Evolutionary conservation across 352 stramenopile species (phyloP).

Genomic region (Pilasporangium apinafurcum): DNA sequence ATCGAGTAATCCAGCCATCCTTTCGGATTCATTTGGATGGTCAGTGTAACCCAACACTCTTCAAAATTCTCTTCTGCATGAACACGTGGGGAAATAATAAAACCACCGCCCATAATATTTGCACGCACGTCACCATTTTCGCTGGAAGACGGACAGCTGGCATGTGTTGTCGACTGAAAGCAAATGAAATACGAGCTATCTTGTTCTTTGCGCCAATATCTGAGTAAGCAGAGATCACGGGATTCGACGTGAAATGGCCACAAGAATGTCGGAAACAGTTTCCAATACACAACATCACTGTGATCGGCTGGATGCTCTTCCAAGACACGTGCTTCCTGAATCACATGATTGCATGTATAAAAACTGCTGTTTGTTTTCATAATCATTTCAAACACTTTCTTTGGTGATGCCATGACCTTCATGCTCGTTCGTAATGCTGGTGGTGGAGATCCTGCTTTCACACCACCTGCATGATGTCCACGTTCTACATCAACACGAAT

Average conservation of each 20-base stretch:
- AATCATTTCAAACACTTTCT: constrained; percentile 74
- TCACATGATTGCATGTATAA: constrained; percentile 73
- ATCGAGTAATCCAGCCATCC: constrained; percentile 62
- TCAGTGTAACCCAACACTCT: constrained; percentile 76
- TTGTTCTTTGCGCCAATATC: constrained; percentile 80
- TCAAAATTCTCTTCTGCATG: constrained; percentile 56
- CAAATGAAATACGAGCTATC: constrained; percentile 82
- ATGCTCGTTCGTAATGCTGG: constrained; percentile 67
- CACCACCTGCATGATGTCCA: constrained; percentile 27
- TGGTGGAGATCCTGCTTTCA: constrained; percentile 21
- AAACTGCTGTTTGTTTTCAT: constrained; percentile 67
- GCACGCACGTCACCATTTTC: constrained; percentile 33
- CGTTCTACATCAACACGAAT: constrained; percentile 66
- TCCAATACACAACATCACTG: constrained; percentile 78
- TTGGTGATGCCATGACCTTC: constrained; percentile 55
- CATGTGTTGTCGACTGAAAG: constrained; percentile 78
- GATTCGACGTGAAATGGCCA: constrained; percentile 64
- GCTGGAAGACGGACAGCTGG: constrained; percentile 25
- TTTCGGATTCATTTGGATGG: constrained; percentile 78
- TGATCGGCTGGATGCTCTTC: constrained; percentile 63
- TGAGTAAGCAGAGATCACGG: constrained; percentile 70
- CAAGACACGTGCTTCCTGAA: constrained; percentile 49
- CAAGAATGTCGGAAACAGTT: constrained; percentile 54
- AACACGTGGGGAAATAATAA: constrained; percentile 53
- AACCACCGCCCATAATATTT: constrained; percentile 66